Evolutionary conservation across 2,329 filamentous ascomycete genomes (phyloP).

Genomic region (Colletotrichum orchidophilum): DNA sequence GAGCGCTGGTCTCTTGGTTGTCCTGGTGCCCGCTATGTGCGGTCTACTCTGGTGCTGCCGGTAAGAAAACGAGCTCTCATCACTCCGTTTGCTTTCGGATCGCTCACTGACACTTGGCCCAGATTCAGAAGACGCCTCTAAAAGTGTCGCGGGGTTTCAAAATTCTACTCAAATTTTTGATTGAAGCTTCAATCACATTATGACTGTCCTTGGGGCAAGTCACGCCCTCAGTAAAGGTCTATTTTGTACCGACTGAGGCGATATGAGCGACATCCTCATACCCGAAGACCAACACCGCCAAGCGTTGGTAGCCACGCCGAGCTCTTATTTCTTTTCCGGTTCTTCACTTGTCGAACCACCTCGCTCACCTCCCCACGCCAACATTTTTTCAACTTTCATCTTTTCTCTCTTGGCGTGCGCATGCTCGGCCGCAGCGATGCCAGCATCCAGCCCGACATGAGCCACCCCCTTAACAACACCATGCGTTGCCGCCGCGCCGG

Average conservation of each 20-base stretch:
- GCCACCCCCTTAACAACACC: not conserved
- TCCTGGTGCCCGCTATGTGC: conserved; percentile 23
- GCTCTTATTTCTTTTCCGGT: not conserved
- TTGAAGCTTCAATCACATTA: not conserved
- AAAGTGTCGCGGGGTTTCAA: not conserved
- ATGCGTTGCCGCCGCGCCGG: not conserved
- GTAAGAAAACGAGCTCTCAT: not conserved
- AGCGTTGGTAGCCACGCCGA: not conserved
- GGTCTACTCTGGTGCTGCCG: conserved; percentile 19
- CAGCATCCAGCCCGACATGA: conserved; percentile 10
- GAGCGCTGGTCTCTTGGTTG: conserved; percentile 20
- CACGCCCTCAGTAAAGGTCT: not conserved
- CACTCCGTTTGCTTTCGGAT: not conserved
- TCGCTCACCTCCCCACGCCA: not conserved
- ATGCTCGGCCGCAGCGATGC: conserved; percentile 2
- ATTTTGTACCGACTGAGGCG: not conserved
- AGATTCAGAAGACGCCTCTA: not conserved
- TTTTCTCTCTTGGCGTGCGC: not conserved
- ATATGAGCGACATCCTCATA: not conserved
- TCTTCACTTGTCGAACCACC: not conserved
- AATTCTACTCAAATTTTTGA: not conserved
- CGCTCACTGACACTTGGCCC: not conserved
- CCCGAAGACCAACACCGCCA: not conserved
- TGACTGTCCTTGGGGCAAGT: not conserved
- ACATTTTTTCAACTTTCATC: not conserved